phyloP scores from a whole-genome alignment of 805 yeast species.

The Starmera amethionina region DNA sequence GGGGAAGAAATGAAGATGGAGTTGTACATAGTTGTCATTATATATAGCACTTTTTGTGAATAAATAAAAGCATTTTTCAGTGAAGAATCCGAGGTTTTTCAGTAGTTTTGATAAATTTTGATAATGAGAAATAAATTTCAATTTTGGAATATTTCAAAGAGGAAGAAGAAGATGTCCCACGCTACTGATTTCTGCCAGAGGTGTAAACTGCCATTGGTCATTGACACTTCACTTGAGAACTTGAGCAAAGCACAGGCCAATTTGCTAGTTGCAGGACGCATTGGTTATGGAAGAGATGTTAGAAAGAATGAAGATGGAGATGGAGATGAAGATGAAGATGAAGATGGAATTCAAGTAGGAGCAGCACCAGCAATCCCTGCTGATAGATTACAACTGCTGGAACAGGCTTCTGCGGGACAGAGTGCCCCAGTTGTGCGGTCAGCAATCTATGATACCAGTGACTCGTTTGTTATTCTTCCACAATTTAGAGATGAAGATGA shows the following conservation, averaged over 20 bases:
- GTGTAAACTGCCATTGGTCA: conserved; percentile 46
- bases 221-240: conserved; percentile 46
- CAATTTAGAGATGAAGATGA: conserved; percentile 13
- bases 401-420: conserved; percentile 2
- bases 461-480: conserved; percentile 18
- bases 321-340: neutral
- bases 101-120: too few relatives aligned
- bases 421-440: conserved; percentile 6
- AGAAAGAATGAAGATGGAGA: conserved; percentile 2
- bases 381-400: conserved; percentile 8
- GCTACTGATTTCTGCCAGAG: conserved; percentile 40
- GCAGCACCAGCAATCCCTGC: conserved; percentile 18
- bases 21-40: too few relatives aligned
- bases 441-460: conserved; percentile 7
- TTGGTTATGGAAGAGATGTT: conserved; percentile 8
- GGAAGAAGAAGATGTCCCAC: neutral
- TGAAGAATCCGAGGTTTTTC: conserved; percentile 14
- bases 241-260: conserved; percentile 46
- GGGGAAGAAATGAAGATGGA: too few relatives aligned
- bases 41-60: too few relatives aligned
- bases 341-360: conserved; percentile 1
- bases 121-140: too few relatives aligned
- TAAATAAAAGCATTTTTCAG: neutral
- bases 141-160: too few relatives aligned
- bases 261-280: conserved; percentile 33